phyloP scores from a whole-genome alignment of 805 yeast genomes.

The Teunomyces kruisii region DNA sequence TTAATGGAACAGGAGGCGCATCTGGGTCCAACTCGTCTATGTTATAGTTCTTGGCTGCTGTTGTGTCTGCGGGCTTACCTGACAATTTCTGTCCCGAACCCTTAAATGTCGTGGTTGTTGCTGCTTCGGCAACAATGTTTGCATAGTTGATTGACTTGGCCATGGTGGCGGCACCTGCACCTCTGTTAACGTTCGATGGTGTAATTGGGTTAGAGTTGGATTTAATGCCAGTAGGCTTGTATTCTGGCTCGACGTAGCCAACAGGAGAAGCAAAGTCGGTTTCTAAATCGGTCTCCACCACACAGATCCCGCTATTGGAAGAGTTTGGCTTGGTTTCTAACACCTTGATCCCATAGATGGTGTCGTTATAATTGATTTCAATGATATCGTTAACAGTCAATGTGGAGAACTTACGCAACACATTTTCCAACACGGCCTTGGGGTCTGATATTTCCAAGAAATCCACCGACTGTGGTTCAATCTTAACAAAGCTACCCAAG shows the following conservation, averaged over 20 bases:
- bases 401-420: slow-evolving; percentile 85
- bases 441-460: slow-evolving; percentile 94
- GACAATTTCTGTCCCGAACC: slow-evolving; percentile 75
- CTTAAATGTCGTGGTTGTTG: slow-evolving; percentile 32
- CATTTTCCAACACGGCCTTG: slow-evolving; percentile 93
- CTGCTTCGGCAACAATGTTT: slow-evolving; percentile 49
- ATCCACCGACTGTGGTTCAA: slow-evolving; percentile 93
- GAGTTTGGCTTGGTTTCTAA: slow-evolving; percentile 84
- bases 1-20: slow-evolving; percentile 70
- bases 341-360: slow-evolving; percentile 75
- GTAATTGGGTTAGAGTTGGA: slow-evolving; percentile 31
- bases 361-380: slow-evolving; percentile 80
- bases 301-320: slow-evolving; percentile 71
- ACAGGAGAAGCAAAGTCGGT: slow-evolving; percentile 99
- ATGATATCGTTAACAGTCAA: slow-evolving; percentile 81
- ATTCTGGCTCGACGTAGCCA: slow-evolving; percentile 92
- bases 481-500: slow-evolving; percentile 82
- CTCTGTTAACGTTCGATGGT: slow-evolving; percentile 33
- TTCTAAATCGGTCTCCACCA: slow-evolving; percentile 92
- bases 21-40: slow-evolving; percentile 49
- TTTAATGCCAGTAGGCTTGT: slow-evolving; percentile 42
- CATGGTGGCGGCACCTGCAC: slow-evolving; percentile 67
- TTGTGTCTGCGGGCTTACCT: slow-evolving; percentile 47
- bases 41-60: slow-evolving; percentile 24
- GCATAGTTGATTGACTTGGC: slow-evolving; percentile 70